phyloP scores from a whole-genome alignment of 148 eudicot genomes.

The Rhododendron kiyosumense region DNA sequence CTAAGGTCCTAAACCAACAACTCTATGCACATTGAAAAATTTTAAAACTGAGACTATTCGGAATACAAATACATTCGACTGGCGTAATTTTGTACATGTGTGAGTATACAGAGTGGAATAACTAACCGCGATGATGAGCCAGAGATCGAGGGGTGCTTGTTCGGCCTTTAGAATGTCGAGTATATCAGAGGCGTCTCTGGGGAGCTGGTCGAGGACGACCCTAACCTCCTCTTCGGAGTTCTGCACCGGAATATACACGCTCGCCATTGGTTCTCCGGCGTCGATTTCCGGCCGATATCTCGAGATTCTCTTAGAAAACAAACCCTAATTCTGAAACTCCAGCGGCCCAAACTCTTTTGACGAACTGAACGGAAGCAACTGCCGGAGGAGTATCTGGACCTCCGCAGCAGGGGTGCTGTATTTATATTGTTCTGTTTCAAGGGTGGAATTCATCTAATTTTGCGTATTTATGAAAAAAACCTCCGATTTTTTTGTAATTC shows the following conservation, averaged over 20 bases:
- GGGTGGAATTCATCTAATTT: too few species aligned
- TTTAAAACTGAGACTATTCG: neutral
- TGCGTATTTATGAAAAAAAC: too few species aligned
- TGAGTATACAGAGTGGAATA: neutral
- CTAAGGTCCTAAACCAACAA: neutral
- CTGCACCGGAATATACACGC: conserved; percentile 86
- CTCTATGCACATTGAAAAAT: neutral
- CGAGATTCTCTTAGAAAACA: neutral
- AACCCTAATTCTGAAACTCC: conserved; percentile 7
- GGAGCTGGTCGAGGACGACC: conserved; percentile 79
- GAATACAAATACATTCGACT: neutral
- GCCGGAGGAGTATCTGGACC: neutral
- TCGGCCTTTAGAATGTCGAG: conserved; percentile 97
- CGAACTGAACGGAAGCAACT: neutral
- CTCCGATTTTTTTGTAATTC: too few species aligned
- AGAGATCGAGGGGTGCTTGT: conserved; percentile 93
- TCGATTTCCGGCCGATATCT: neutral
- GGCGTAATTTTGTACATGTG: neutral
- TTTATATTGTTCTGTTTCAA: neutral
- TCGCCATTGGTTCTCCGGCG: conserved; percentile 42
- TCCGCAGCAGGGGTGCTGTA: neutral
- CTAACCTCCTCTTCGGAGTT: conserved; percentile 90
- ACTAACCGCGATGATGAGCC: conserved; percentile 88
- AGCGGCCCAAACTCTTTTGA: neutral
- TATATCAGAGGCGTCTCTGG: conserved; percentile 85